A percentile compares a stretch with the other conserved stretches of the same genome.
Evolutionary conservation across 2,329 filamentous ascomycete genomes (phyloP).

Genomic region (Geoglossum cookeanum): DNA sequence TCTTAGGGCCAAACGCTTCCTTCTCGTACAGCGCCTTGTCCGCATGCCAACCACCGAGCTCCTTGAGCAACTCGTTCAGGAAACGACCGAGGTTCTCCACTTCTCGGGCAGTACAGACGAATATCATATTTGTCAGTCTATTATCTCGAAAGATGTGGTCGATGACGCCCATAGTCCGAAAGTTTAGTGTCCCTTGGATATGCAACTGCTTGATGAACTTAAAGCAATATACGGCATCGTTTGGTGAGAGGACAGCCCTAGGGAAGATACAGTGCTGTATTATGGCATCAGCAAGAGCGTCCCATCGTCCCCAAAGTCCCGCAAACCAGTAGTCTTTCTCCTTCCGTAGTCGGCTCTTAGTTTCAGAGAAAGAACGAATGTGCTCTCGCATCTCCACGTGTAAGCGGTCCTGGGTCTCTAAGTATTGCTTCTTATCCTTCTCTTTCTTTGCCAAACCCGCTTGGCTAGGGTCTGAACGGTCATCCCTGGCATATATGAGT

Average conservation of each 20-base stretch:
- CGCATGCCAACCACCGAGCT: slow-evolving; percentile 69
- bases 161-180: slow-evolving; percentile 68
- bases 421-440: slow-evolving; percentile 47
- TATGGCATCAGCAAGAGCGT: slow-evolving; percentile 52
- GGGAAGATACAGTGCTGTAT: slow-evolving; percentile 89
- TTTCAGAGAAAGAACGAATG: slow-evolving; percentile 45
- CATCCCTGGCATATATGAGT: slow-evolving; percentile 45
- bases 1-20: slow-evolving; percentile 51
- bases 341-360: slow-evolving; percentile 48
- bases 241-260: slow-evolving; percentile 60
- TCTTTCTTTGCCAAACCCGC: slow-evolving; percentile 47
- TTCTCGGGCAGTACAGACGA: slow-evolving; percentile 75
- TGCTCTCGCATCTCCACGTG: slow-evolving; percentile 56
- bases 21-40: slow-evolving; percentile 61
- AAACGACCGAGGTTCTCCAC: slow-evolving; percentile 88
- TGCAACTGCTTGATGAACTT: slow-evolving; percentile 77
- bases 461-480: slow-evolving; percentile 54
- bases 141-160: slow-evolving; percentile 72
- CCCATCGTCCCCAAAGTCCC: slow-evolving; percentile 40
- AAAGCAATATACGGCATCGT: slow-evolving; percentile 79
- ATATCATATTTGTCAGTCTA: slow-evolving; percentile 63
- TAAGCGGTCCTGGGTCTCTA: slow-evolving; percentile 48
- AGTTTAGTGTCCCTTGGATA: slow-evolving; percentile 63
- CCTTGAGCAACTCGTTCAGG: slow-evolving; percentile 59
- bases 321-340: slow-evolving; percentile 68